These are phyloP conservation scores for Canariomyces notabilis DNA, from an alignment of 2,329 filamentous ascomycete species.

Conservation along the genomic window DNA sequence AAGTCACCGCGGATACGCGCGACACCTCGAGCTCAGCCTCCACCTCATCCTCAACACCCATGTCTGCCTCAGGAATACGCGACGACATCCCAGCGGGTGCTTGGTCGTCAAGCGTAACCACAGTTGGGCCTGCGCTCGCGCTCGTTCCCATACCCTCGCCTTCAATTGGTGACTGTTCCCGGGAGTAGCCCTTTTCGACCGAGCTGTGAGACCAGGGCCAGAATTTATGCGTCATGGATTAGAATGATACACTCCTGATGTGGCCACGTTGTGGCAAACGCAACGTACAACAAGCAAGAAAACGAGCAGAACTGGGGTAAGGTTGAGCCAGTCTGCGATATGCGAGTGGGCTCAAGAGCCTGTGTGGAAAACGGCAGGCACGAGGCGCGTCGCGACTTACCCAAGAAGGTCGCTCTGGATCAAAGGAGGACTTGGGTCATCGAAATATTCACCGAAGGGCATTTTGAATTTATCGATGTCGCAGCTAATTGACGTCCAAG, in stretches of 20 bases:
- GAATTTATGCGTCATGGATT: neutral
- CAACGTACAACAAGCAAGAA: too few species aligned
- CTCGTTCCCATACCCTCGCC: too few species aligned
- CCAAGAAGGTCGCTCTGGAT: slow-evolving; percentile 22
- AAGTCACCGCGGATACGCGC: neutral
- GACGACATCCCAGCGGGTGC: neutral
- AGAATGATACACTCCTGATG: neutral
- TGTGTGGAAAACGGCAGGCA: neutral
- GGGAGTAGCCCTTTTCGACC: slow-evolving; percentile 8
- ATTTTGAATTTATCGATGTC: slow-evolving; percentile 6
- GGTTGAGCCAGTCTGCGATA: too few species aligned
- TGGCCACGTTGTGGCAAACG: too few species aligned
- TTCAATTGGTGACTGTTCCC: neutral
- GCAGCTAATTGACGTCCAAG: neutral
- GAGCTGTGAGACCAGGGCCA: slow-evolving; percentile 10
- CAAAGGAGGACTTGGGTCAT: slow-evolving; percentile 5
- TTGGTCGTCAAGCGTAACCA: slow-evolving; percentile 17
- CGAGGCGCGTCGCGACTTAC: slow-evolving; percentile 15
- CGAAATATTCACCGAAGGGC: slow-evolving; percentile 10
- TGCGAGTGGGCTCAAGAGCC: neutral
- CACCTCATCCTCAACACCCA: slow-evolving; percentile 7
- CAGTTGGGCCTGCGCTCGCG: slow-evolving; percentile 10
- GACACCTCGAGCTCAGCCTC: slow-evolving; percentile 1
- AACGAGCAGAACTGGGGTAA: too few species aligned
- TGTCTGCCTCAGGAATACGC: slow-evolving; percentile 12